phyloP scores from a whole-genome alignment of 768 basidiomycete genomes.

The Leccinum incarnatum region DNA sequence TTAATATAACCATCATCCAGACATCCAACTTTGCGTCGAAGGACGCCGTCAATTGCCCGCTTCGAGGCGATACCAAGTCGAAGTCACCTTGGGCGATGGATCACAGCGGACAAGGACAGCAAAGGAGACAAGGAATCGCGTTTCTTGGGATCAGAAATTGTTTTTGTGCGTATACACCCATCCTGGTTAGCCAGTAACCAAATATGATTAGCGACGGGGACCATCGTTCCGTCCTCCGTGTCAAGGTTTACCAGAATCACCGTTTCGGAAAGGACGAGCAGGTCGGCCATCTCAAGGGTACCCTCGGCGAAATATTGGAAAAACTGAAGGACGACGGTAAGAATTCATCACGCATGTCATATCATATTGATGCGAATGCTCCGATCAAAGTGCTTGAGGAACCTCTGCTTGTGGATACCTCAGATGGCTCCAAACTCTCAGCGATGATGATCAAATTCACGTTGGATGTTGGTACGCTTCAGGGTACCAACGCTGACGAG shows the following conservation, averaged over 20 bases:
- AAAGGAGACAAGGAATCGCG: not conserved
- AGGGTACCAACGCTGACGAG: not conserved
- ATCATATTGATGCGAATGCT: not conserved
- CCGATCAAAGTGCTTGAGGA: not conserved
- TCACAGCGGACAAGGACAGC: not conserved
- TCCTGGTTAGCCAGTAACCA: not conserved
- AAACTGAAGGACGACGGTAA: not conserved
- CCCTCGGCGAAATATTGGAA: not conserved
- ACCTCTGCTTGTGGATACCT: not conserved
- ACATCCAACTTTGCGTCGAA: not conserved
- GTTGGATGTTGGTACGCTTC: not conserved
- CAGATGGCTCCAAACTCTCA: not conserved
- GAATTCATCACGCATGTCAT: not conserved
- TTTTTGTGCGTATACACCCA: not conserved
- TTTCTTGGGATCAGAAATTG: not conserved
- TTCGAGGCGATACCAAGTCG: not conserved
- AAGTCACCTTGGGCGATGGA: not conserved
- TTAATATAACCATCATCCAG: not conserved
- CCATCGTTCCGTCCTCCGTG: not conserved
- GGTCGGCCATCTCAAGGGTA: not conserved
- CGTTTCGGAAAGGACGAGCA: not conserved
- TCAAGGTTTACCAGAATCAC: not conserved
- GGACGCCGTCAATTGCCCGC: not conserved
- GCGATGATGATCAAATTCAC: not conserved
- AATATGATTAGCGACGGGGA: not conserved